Base-by-base conservation (phyloP, 1,284 basidiomycete genomes). In the Megacollybia platyphylla region DNA sequence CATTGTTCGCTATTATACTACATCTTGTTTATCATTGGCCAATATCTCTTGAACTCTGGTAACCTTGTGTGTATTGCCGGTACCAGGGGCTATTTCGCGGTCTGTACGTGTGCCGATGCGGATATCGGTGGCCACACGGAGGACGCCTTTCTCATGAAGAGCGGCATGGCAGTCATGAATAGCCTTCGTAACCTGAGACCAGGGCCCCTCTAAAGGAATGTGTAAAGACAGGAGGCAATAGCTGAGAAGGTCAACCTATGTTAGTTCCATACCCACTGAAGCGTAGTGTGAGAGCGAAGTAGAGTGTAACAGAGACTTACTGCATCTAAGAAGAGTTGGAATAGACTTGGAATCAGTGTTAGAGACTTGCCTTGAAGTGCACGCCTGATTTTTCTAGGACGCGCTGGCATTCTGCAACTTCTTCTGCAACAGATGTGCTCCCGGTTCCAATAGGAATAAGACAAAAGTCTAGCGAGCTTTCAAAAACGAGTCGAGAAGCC, bases 61-160 rank as follows among this genome's bases (percentile, higher is more conserved):
- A 15, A 91, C 71, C 56, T 94, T 94, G 41, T 64, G 63, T 18
- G 76, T 74, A 51, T 93, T 93, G 3, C 79, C 87, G 36, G 71
- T 67, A 5, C 86, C 89, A 2, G 68, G 65, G 2, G 58, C 59
- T 30, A 82, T 72, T 26, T 72, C 63, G 43, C 78, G 72, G 61
- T 93, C 90, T 13, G 73, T 71, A 36, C 91, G 76, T 0, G 91
- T 96, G 36, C 91, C 91, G 45, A 96, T 92, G 26, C 91, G 82
- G 46, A 96, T 86, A 60, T 96, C 91, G 5, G 90, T 91, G 18
- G 87, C 80, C 34, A 86, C 68, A 37, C 86, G 75, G 15, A 75
- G 75, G 1, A 76, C 76, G 28, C 85, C 86, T 54, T 73, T 71
- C 1, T 73, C 76, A 54, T 94, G 91, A 0, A 94, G 85, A 0